phyloP scores from a whole-genome alignment of 139 green algal genomes.

The Ettlia oleoabundans region DNA sequence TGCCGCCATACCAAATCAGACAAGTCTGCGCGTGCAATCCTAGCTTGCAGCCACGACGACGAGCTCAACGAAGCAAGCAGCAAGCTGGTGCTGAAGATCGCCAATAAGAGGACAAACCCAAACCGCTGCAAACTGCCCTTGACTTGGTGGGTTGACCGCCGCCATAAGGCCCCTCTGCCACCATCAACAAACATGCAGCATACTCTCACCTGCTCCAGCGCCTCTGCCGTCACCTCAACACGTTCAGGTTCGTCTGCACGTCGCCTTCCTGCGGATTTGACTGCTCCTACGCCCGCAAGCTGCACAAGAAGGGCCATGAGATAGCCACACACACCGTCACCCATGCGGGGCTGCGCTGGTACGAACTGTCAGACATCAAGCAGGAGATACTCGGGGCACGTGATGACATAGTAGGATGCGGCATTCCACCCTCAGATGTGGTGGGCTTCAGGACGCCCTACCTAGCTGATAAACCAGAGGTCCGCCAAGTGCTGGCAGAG shows the following conservation, averaged over 20 bases:
- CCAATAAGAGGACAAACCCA: background rate
- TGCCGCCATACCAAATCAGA: background rate
- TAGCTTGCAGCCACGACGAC: background rate
- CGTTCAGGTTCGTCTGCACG: slow-evolving; percentile 15
- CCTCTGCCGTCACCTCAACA: too few species aligned
- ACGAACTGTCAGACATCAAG: background rate
- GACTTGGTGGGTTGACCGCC: background rate
- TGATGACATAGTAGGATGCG: slow-evolving; percentile 17
- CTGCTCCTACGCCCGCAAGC: background rate
- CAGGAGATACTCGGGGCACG: slow-evolving; percentile 13
- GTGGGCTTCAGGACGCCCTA: slow-evolving; percentile 36
- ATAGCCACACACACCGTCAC: slow-evolving; percentile 35
- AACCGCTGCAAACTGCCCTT: background rate
- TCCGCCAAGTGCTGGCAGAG: slow-evolving; percentile 35
- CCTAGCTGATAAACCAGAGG: slow-evolving; percentile 22
- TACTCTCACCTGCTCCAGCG: background rate
- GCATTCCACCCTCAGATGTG: slow-evolving; percentile 25
- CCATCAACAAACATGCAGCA: too few species aligned
- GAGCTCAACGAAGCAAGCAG: background rate
- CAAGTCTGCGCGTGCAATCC: too few species aligned
- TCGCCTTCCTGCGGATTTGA: background rate
- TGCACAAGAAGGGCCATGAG: slow-evolving; percentile 28
- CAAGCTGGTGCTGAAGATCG: background rate
- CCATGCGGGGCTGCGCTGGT: slow-evolving; percentile 5
- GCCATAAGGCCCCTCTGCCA: too few species aligned